Conservation (phyloP, 2,329 filamentous ascomycete species). For the Rhinocladiella mackenziei region DNA sequence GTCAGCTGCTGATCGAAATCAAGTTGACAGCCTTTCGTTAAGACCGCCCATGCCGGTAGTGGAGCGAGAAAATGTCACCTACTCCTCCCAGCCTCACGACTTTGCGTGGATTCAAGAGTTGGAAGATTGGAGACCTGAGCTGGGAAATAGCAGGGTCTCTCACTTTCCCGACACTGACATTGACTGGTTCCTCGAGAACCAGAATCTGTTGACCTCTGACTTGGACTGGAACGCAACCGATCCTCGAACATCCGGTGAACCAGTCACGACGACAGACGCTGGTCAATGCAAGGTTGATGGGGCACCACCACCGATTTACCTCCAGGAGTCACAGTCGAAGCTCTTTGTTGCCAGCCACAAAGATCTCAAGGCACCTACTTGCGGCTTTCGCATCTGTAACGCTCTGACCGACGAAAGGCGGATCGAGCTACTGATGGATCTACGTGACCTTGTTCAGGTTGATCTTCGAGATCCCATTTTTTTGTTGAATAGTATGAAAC, state of each 20-base stretch:
- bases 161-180: conserved; percentile 3
- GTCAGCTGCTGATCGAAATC: not conserved
- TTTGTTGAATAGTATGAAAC: conserved; percentile 15
- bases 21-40: too few relatives aligned
- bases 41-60: too few relatives aligned
- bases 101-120: conserved; percentile 1
- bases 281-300: conserved; percentile 3
- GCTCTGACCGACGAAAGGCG: conserved; percentile 11
- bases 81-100: too few relatives aligned
- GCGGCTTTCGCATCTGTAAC: conserved; percentile 9
- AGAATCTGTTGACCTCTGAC: not conserved
- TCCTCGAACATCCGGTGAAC: not conserved
- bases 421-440: conserved; percentile 10
- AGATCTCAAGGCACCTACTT: conserved; percentile 7
- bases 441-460: conserved; percentile 3
- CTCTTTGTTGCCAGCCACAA: conserved; percentile 3
- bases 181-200: conserved; percentile 8
- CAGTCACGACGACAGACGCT: too few relatives aligned
- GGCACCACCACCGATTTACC: conserved; percentile 4
- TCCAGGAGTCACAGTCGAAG: conserved; percentile 11
- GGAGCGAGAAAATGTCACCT: too few relatives aligned
- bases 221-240: not conserved
- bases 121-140: conserved; percentile 1
- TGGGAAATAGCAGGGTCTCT: not conserved
- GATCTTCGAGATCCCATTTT: conserved; percentile 10